Evolutionary conservation across 345 rosid species (phyloP), one percentile per base, ranked within the genome.

Genomic region (Populus deltoides): DNA sequence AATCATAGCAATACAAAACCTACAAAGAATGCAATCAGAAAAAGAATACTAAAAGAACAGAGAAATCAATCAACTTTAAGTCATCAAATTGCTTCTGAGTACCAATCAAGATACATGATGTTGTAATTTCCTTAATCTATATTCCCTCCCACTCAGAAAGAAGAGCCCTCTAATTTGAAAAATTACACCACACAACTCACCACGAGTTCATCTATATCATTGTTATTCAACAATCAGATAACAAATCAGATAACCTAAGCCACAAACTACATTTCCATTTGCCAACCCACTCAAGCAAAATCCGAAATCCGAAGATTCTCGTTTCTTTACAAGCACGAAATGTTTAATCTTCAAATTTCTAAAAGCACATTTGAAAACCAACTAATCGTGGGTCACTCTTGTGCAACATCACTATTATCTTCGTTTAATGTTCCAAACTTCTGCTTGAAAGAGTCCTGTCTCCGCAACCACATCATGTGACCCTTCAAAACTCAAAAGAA

Each of bases 401-500:
- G 66, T 29, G 27, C 69, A 68, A 29, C n/a, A 45, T 43, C 74
- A 68, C n/a, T 35, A 15, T 79, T 57, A 38, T 5, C 75, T 41
- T 68, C 29, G 22, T 68, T n/a, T 45, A 25, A 18, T 16, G 67
- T 75, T 39, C 92, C 90, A 49, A 92, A 93, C 79, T 88, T 95
- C 79, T 89, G 86, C 86, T 91, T 86, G 77, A 92, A 95, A 0
- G 98, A 82, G 24, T 92, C 97, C 86, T 95, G 98, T 82, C 77
- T 95, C 88, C 91, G 89, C 78, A 93, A 59, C 99, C 98, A 93
- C 92, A 90, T 93, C 93, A 92, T 86, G 72, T 91, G 97, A 9
- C 98, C 98, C 98, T 95, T 83, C 77, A 36, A 78, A 15, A 74
- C 24, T 4, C 8, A 15, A 20, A 63, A 17, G 57, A 33, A 20